A percentile compares a stretch with the other conserved stretches of the same genome.
phyloP scores from a whole-genome alignment of 306 rosid genomes.

The Prunus padus region DNA sequence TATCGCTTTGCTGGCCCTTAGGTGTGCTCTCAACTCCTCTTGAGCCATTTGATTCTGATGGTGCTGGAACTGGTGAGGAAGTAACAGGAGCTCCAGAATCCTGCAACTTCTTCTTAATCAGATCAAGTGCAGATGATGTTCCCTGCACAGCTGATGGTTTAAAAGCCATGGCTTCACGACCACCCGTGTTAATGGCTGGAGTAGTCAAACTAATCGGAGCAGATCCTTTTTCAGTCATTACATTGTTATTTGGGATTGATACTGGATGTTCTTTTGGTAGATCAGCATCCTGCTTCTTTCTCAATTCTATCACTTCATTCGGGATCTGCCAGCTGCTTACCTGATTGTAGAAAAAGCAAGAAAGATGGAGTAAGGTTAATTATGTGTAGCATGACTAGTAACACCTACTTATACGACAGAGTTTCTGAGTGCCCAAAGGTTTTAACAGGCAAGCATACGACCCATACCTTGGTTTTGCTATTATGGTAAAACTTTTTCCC shows the following conservation, averaged over 20 bases:
- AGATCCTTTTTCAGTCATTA: slow-evolving; percentile 64
- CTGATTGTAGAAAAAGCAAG: slow-evolving; percentile 40
- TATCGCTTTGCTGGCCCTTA: slow-evolving; percentile 67
- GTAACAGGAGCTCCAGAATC: slow-evolving; percentile 82
- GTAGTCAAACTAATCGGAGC: slow-evolving; percentile 67
- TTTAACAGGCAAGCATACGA: slow-evolving; percentile 11
- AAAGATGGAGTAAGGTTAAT: background rate
- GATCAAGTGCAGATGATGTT: slow-evolving; percentile 83
- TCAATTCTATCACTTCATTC: slow-evolving; percentile 82
- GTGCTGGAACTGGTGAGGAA: slow-evolving; percentile 58
- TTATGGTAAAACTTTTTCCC: slow-evolving; percentile 91
- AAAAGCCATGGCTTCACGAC: slow-evolving; percentile 86
- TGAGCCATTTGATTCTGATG: slow-evolving; percentile 75
- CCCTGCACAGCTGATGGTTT: slow-evolving; percentile 51
- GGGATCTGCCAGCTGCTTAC: slow-evolving; percentile 99
- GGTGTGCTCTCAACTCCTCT: slow-evolving; percentile 56
- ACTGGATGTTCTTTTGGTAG: slow-evolving; percentile 50
- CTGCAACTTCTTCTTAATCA: slow-evolving; percentile 93
- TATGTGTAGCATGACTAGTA: background rate
- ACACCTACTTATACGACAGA: background rate
- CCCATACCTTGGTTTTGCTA: slow-evolving; percentile 72
- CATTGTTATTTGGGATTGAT: slow-evolving; percentile 55
- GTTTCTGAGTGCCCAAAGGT: background rate
- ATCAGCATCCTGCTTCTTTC: slow-evolving; percentile 74
- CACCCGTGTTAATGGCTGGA: slow-evolving; percentile 87